Base-by-base conservation (phyloP, 805 yeast species). In the Saturnispora besseyi region DNA sequence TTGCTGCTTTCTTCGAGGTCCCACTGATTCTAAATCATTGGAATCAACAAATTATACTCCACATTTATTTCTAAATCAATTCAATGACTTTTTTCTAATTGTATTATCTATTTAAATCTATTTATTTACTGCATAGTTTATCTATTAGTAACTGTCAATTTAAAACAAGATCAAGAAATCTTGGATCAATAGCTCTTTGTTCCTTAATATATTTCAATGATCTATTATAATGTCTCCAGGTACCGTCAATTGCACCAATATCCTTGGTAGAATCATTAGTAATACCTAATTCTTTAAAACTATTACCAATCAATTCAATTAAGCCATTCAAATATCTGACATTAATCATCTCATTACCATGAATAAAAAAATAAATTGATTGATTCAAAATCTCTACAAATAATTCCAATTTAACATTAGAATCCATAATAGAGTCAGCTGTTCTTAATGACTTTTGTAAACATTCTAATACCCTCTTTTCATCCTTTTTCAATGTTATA, bases 391-490 rank as follows among this genome's bases (percentile, higher is more conserved):
- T 88, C 67, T 93, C 98, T 42, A 91, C 82, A 69, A 91, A 90
- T 49, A 93, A 72, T 65, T 87, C 91, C 50, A 85, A 71, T 33
- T 88, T 84, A 43, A 80, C 83, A 40, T 73, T 76, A 46, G 69
- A 71, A 61, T 91, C 98, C 82, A 90, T 82, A 51, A 93, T 86
- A n/a, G 93, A 84, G 63, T 93, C 98, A 0, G 97, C 96, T 7
- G 88, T 87, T 42, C 97, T 73, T 15, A 91, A 65, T 1, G 97
- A 80, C 57, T 91, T 80, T 64, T 89, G 96, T 42, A 91, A 73
- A 63, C 96, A 89, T 61, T 93, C 98, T 61, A 91, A 70, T 1
- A 91, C 96, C 34, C 96, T 73, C 60, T 87, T 87, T 34, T 72
- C 73, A 56, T 75, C 80, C 28, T 55, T 59, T 52, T 62, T 66